These are phyloP conservation scores for Apiospora sp. DNA, from an alignment of 2,329 filamentous ascomycete genomes.

Conservation along the genomic window DNA sequence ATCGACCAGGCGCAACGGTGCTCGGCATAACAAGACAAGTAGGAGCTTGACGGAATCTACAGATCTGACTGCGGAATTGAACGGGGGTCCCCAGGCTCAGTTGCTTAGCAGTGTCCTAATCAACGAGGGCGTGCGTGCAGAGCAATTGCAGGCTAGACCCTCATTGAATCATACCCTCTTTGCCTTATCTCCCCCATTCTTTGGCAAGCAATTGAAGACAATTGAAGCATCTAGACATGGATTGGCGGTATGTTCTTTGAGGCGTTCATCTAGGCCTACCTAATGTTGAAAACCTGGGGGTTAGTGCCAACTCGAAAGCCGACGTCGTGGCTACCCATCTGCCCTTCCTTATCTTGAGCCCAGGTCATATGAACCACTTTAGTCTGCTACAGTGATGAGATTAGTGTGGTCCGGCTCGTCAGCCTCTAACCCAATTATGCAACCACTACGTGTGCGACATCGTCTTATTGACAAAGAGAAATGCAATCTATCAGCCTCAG, in stretches of 20 bases:
- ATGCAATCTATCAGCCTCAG: constrained; percentile 18
- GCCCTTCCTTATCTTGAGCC: neutral
- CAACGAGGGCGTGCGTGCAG: neutral
- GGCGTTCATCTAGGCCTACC: neutral
- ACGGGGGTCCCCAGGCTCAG: neutral
- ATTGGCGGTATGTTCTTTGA: neutral
- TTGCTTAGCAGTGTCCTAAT: neutral
- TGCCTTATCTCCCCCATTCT: neutral
- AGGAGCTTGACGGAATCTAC: neutral
- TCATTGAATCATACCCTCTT: neutral
- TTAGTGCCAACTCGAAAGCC: neutral
- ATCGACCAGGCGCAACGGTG: neutral
- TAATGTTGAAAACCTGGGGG: neutral
- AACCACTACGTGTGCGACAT: constrained; percentile 15
- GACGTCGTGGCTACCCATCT: neutral
- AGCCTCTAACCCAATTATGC: constrained; percentile 19
- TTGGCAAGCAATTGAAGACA: neutral
- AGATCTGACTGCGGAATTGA: constrained; percentile 7
- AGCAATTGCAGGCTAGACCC: neutral
- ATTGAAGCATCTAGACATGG: neutral
- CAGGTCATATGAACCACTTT: constrained; percentile 13
- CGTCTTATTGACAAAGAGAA: constrained; percentile 14
- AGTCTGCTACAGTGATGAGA: neutral
- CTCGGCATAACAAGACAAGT: constrained; percentile 15
- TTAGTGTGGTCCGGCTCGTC: constrained; percentile 15